Conservation (phyloP, 306 rosid genomes). For the Malus sylvestris region DNA sequence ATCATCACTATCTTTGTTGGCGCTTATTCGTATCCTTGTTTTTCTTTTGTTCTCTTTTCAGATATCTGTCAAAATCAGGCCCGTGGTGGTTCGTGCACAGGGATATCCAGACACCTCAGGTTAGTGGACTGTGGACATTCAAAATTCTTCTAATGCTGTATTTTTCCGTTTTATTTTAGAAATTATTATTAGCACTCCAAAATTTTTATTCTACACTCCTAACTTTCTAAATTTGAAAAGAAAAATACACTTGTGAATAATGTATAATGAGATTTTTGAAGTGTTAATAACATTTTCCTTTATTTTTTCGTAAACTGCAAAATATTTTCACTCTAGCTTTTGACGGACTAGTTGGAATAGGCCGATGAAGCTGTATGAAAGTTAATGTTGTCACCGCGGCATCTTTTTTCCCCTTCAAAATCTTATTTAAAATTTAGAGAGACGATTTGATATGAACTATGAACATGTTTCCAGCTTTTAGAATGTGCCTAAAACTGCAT, state of each 20-base stretch:
- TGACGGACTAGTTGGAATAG: background rate
- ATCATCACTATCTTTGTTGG: background rate
- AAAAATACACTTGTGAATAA: too few species aligned
- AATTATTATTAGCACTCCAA: too few species aligned
- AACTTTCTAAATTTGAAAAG: too few species aligned
- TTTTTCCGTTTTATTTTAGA: background rate
- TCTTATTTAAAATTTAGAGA: background rate
- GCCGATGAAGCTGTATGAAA: background rate
- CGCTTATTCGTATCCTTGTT: background rate
- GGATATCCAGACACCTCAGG: slow-evolving; percentile 42
- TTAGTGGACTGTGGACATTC: slow-evolving; percentile 25
- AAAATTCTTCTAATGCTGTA: background rate
- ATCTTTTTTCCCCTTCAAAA: background rate
- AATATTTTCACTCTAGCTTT: background rate
- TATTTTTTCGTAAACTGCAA: background rate
- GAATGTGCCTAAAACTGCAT: background rate
- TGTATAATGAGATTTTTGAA: too few species aligned
- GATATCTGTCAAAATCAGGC: slow-evolving; percentile 71
- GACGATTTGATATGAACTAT: background rate
- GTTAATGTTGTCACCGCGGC: background rate
- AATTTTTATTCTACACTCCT: too few species aligned
- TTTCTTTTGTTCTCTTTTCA: slow-evolving; percentile 27
- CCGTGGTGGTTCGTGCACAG: slow-evolving; percentile 92
- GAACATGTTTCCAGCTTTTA: background rate
- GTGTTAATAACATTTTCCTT: too few species aligned